Percentiles rank a stretch among this genome's conserved stretches.
Conservation (phyloP, 495 filamentous ascomycete species). For the Poronia punctata region DNA sequence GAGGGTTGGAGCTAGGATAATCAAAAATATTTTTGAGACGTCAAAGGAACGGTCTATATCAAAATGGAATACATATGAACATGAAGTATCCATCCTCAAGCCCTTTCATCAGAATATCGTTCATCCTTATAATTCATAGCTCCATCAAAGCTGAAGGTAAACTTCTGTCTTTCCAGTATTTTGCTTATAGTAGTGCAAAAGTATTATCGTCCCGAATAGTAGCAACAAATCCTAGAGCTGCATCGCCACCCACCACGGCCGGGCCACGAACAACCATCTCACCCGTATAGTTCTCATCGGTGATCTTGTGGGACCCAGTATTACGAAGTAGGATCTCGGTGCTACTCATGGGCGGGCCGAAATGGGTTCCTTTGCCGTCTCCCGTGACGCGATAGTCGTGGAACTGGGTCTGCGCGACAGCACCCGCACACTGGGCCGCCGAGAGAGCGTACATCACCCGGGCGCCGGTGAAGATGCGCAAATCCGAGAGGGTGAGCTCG, state of each 20-base stretch:
- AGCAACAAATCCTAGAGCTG: conserved; percentile 50
- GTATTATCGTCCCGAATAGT: conserved; percentile 49
- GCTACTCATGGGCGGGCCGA: conserved; percentile 73
- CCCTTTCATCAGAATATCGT: too few relatives aligned
- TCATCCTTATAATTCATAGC: too few relatives aligned
- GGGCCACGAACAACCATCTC: conserved; percentile 62
- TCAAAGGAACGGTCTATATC: too few relatives aligned
- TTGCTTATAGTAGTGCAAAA: conserved; percentile 37
- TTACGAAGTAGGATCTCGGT: conserved; percentile 69
- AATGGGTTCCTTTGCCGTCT: conserved; percentile 55
- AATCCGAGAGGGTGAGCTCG: conserved; percentile 62
- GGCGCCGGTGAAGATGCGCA: conserved; percentile 72
- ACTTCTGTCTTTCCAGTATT: too few relatives aligned
- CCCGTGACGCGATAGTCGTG: conserved; percentile 73
- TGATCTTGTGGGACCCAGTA: conserved; percentile 49
- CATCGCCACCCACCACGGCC: conserved; percentile 58
- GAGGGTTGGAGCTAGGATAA: too few relatives aligned
- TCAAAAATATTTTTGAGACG: too few relatives aligned
- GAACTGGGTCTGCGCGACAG: conserved; percentile 72
- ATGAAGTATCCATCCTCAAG: too few relatives aligned
- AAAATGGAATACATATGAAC: too few relatives aligned
- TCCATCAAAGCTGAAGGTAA: too few relatives aligned
- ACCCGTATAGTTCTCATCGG: conserved; percentile 53
- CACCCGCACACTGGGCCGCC: conserved; percentile 73
- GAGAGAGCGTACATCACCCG: conserved; percentile 82